Conservation (phyloP, 2,329 filamentous ascomycete genomes). For the Aspergillus chevalieri region DNA sequence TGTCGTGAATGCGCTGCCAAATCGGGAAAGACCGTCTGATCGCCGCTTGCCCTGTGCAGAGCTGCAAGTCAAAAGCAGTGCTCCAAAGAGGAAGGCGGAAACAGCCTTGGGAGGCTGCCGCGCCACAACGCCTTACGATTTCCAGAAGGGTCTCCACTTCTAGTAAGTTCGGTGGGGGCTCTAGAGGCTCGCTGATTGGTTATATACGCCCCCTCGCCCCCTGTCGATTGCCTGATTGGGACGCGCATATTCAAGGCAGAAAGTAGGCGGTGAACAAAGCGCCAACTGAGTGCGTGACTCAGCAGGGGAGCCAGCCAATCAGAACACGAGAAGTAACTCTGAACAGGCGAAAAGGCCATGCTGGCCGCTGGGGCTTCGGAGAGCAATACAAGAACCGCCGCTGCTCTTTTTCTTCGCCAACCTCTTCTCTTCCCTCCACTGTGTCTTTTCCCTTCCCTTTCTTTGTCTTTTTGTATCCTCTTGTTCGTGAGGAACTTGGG, state of each 20-base stretch:
- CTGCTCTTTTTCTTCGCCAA: conserved; percentile 11
- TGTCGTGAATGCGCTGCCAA: conserved; percentile 1
- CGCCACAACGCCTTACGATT: no score
- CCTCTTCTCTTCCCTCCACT: conserved; percentile 12
- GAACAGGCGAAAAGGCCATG: conserved; percentile 38
- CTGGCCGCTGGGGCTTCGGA: conserved; percentile 31
- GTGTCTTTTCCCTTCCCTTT: conserved; percentile 15
- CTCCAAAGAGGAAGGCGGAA: no score
- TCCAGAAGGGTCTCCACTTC: conserved; percentile 10
- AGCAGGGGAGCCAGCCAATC: conserved; percentile 28
- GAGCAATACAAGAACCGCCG: conserved; percentile 27
- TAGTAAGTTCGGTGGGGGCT: conserved; percentile 26
- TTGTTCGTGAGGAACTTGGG: background rate
- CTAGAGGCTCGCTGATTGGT: background rate
- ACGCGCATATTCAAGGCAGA: conserved; percentile 6
- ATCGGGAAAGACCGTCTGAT: conserved; percentile 1
- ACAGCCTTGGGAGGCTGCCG: no score
- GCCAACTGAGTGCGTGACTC: conserved; percentile 31
- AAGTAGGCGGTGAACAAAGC: conserved; percentile 16
- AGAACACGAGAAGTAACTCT: conserved; percentile 33
- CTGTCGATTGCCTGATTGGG: no score
- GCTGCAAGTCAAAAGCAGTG: no score
- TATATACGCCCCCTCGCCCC: no score
- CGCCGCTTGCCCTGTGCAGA: background rate
- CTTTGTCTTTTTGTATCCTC: conserved; percentile 11